These are phyloP conservation scores for Thermothielavioides terrestris DNA, from an alignment of 495 filamentous ascomycete genomes.

Conservation along the genomic window DNA sequence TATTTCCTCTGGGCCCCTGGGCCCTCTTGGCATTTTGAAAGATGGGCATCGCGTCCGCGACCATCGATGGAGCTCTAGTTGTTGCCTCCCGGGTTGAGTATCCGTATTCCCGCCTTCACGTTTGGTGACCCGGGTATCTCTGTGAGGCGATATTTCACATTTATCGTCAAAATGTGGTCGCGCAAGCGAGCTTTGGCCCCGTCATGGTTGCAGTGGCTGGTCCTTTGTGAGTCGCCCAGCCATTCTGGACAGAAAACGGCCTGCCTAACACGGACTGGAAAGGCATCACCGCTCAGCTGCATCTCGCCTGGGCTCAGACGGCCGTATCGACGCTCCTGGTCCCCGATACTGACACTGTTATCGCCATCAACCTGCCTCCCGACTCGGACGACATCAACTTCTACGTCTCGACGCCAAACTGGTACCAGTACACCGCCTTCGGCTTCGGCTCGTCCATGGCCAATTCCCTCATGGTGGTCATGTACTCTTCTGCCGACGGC, in stretches of 20 bases:
- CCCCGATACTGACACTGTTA: slow-evolving; percentile 15
- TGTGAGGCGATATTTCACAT: no score
- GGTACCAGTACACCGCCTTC: slow-evolving; percentile 23
- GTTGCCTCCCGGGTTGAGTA: no score
- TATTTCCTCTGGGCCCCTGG: neutral
- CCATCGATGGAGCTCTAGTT: no score
- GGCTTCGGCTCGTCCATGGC: slow-evolving; percentile 24
- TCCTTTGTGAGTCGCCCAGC: neutral
- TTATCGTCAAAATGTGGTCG: neutral
- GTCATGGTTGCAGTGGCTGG: neutral
- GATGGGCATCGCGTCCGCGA: no score
- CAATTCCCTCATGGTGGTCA: slow-evolving; percentile 19
- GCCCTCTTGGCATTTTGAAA: neutral
- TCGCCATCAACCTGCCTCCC: slow-evolving; percentile 19
- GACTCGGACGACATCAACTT: slow-evolving; percentile 25
- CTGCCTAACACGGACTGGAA: neutral
- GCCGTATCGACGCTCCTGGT: slow-evolving; percentile 16
- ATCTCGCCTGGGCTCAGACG: neutral
- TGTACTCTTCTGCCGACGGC: slow-evolving; percentile 17
- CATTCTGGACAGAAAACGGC: neutral
- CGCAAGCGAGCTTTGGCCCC: neutral
- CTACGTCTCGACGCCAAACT: slow-evolving; percentile 16
- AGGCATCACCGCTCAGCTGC: slow-evolving; percentile 1
- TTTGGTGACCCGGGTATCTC: no score
- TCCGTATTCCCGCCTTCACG: no score